Evolutionary conservation across 768 basidiomycete species (phyloP), one percentile per base, ranked within the genome.

Genomic region (Scleroderma citrinum): DNA sequence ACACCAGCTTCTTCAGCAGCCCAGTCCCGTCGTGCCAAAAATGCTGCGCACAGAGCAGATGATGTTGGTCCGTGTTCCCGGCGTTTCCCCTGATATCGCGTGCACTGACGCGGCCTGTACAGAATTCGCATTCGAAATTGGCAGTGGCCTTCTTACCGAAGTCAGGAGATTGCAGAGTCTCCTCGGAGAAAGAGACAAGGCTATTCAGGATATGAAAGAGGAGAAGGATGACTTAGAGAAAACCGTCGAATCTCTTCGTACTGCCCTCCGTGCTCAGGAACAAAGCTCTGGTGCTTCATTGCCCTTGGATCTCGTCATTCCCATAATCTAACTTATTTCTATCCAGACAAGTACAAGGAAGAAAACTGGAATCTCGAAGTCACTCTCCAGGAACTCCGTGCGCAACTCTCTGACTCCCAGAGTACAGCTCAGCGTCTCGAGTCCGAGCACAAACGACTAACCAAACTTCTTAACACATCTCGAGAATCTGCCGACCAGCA

Each of bases 351-450:
- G 55, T 95, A 83, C 81, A 92, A 92, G 70, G 95, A 98, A 70
- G 92, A 94, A 69, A 98, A 96, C 65, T 98, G 96, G 96, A 95
- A 98, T 62, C 82, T 97, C 49, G 95, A 98, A 71, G 92, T 97
- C 43, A 79, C 80, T 14, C 72, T 92, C 24, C 95, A 98, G 64
- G 93, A 96, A 51, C 76, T 93, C 20, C 84, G 85, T 34, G 70
- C 78, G 1, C 82, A 88, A 55, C 73, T 87, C 40, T 62, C 76
- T 26, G 83, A 87, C 43, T 76, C 81, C 1, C 83, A 89, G 54
- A 68, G 82, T 16, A 73, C 82, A 7, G 69, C 76, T 3, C 76
- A 81, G 54, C 83, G 89, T 39, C 72, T 89, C 19, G 91, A 94
- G 60, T 71, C 80, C 32, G 96, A 97, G 55, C 82, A 87, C 54